Evolutionary conservation across 2,329 filamentous ascomycete genomes (phyloP), one percentile per base, ranked within the genome.

Genomic region (Pseudomassariella vexata): DNA sequence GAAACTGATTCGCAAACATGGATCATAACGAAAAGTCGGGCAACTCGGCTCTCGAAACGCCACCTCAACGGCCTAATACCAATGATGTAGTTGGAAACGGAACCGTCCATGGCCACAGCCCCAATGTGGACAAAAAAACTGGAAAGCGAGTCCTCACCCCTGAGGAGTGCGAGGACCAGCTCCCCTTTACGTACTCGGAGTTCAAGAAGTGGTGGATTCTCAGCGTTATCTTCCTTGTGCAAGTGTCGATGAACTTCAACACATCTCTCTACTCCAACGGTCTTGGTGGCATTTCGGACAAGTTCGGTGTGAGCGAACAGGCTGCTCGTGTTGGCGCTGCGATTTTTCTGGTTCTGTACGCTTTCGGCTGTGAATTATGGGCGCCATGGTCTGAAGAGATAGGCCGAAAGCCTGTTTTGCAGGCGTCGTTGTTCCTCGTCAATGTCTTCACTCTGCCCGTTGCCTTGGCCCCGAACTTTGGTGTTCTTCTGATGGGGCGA

Each of bases 361-460:
- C 85, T 22, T 89, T 92, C 52, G 86, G 86, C 21, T 92, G 86
- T 54, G 86, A 92, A 59, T 68, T 92, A 0, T 92, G 86, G 86
- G 86, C 86, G 0, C 86, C 86, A 0, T 92, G 85, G 83, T 84
- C 77, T 27, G 86, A 94, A 54, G 86, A 92, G 49, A 66, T 90
- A 30, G 86, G 86, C 14, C 76, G 86, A 30, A 83, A 79, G 64
- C 80, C 80, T 2, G 73, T 92, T 34, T 66, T 90, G 15, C 85
- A 90, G 65, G 59, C 71, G 16, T 84, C 78, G 22, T 60, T 92
- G 33, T 71, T 83, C 41, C 62, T 92, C 9, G 83, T 89, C 56
- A 92, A 92, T 47, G 57, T 90, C 34, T 92, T 73, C 67, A 81
- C 85, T 42, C 55, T 88, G 0, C 81, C 80, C 5, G 81, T 86